Conservation (phyloP, 495 filamentous ascomycete genomes). For the Baudoinia panamericana region DNA sequence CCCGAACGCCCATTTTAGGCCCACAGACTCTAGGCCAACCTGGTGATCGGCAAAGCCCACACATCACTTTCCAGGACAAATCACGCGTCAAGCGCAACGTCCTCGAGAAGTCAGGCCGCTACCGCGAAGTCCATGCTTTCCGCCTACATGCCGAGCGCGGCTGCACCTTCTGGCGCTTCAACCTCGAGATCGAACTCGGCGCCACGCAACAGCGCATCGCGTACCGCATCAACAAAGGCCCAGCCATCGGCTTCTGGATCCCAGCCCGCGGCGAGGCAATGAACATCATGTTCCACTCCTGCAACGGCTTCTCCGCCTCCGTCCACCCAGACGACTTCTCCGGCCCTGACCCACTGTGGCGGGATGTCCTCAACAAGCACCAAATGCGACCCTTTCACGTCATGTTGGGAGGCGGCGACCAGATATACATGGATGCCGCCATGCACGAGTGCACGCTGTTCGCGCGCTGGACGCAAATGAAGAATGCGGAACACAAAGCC, state of each 20-base stretch:
- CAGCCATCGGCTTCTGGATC: slow-evolving; percentile 87
- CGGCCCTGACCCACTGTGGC: slow-evolving; percentile 92
- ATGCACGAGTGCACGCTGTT: slow-evolving; percentile 62
- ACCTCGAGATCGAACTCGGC: slow-evolving; percentile 75
- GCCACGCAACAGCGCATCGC: slow-evolving; percentile 69
- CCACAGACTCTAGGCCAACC: slow-evolving; percentile 1
- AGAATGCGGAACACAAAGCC: slow-evolving; percentile 67
- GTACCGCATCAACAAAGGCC: slow-evolving; percentile 88
- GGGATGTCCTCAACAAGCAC: slow-evolving; percentile 86
- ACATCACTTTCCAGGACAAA: slow-evolving; percentile 19
- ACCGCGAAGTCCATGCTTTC: slow-evolving; percentile 65
- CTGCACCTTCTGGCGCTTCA: slow-evolving; percentile 94
- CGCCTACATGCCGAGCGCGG: slow-evolving; percentile 75
- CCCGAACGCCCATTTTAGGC: slow-evolving; percentile 11
- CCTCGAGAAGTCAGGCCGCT: slow-evolving; percentile 62
- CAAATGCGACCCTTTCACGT: slow-evolving; percentile 91
- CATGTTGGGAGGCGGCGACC: slow-evolving; percentile 95
- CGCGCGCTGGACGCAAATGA: slow-evolving; percentile 68
- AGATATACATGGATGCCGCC: slow-evolving; percentile 85
- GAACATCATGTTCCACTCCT: slow-evolving; percentile 98
- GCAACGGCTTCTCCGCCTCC: slow-evolving; percentile 83
- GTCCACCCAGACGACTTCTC: slow-evolving; percentile 66
- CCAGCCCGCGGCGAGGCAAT: slow-evolving; percentile 73
- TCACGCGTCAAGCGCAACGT: slow-evolving; percentile 32
- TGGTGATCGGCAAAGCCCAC: slow-evolving; percentile 7